These are phyloP conservation scores for Gardenia jasminoides DNA, from an alignment of 257 asterid species.

Conservation along the genomic window DNA sequence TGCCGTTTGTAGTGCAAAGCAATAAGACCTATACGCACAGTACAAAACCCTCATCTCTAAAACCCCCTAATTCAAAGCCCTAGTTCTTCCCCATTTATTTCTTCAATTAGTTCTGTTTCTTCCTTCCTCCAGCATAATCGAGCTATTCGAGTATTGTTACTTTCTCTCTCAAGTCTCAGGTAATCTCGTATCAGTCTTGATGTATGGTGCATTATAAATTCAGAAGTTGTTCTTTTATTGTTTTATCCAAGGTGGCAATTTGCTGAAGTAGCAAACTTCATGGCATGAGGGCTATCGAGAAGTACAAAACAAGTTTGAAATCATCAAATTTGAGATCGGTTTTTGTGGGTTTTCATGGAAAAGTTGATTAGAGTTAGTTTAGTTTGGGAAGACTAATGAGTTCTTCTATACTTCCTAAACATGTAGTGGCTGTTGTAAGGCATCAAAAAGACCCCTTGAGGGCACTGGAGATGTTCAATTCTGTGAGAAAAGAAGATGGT, in stretches of 20 bases:
- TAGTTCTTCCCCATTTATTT: not conserved
- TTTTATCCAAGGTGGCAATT: not conserved
- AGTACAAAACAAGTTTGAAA: not conserved
- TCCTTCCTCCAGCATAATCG: not conserved
- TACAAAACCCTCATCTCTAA: not conserved
- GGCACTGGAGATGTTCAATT: constrained; percentile 85
- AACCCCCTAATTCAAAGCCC: not conserved
- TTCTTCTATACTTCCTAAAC: constrained; percentile 68
- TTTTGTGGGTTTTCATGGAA: not conserved
- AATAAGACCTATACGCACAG: not conserved
- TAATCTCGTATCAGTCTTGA: constrained; percentile 1
- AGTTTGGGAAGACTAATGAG: constrained; percentile 44
- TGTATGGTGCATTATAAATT: not conserved
- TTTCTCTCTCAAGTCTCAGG: not conserved
- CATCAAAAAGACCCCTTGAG: constrained; percentile 71
- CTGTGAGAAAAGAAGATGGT: constrained; percentile 67
- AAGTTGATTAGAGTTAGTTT: constrained; percentile 7
- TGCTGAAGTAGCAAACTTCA: not conserved
- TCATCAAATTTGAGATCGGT: not conserved
- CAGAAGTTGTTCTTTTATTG: not conserved
- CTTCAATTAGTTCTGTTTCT: not conserved
- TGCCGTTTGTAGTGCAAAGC: not conserved
- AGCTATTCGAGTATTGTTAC: not conserved
- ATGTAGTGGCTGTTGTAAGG: constrained; percentile 75
- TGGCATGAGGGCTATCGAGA: not conserved